Base-by-base conservation (phyloP, 768 basidiomycete genomes). In the Wakefieldia striispora region DNA sequence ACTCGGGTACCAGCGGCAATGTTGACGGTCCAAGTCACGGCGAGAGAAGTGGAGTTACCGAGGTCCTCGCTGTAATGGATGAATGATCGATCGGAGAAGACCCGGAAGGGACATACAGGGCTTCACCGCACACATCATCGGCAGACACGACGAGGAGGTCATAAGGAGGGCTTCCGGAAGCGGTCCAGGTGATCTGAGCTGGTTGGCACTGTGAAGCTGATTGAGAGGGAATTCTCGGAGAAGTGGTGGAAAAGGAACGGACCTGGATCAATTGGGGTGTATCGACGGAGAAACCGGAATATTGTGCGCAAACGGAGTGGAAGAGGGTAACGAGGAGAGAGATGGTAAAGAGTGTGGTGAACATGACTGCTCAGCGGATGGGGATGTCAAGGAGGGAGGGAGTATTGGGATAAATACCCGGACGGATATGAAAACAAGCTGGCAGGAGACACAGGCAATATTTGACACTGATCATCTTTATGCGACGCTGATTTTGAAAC, bases 301-400 rank as follows among this genome's bases (percentile, higher is more conserved):
- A 36, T 38, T 62, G 61, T 1, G 87, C 83, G 46, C 77, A 57
- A 47, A 73, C 82, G 62, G 71, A 72, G 54, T 63, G 73, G 61
- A 80, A 58, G 66, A 83, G 71, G 57, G 73, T 63, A 62, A 77
- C 68, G 73, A 89, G 70, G 83, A 90, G 80, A 61, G 85, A 75
- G 72, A 80, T 65, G 52, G 78, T 77, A 88, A 88, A 44, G 87
- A 91, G 70, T 72, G 89, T 87, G 74, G 81, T 72, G 79, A 83
- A 83, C 89, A 91, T 91, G 70, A 67, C 69, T 57, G 54, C 53
- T 53, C 54, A 35, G 56, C 29, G 34, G 54, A 21, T 34, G 20
- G 34, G 29, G 26, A 41, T 35, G 10, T 24, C 29, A 13, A 23
- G 34, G 21, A 17, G n/a, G 43, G n/a, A n/a, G n/a, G n/a, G n/a